phyloP scores from a whole-genome alignment of 805 yeast genomes.

The Jamesozyma rosinii region DNA sequence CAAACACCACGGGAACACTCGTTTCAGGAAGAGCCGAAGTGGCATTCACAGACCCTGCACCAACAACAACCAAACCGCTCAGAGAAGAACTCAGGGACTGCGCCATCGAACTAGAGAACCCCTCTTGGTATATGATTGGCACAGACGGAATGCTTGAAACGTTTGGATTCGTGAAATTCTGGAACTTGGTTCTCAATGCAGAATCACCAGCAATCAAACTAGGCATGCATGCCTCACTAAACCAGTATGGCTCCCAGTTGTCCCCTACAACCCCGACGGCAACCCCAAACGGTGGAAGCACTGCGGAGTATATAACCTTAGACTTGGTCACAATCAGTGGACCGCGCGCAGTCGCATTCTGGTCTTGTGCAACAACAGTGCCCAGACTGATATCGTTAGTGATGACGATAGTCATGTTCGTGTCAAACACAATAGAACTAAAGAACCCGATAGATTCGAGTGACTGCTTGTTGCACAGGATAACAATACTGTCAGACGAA shows the following conservation, averaged over 20 bases:
- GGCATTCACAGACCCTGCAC: constrained; percentile 10
- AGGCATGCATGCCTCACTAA: constrained; percentile 18
- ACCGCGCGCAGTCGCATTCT: constrained; percentile 18
- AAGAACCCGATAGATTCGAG: constrained; percentile 25
- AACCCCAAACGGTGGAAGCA: constrained; percentile 19
- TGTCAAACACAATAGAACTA: constrained; percentile 16
- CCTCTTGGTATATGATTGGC: constrained; percentile 24
- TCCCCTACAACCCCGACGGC: constrained; percentile 23
- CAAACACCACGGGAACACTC: constrained; percentile 20
- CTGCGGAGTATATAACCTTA: constrained; percentile 24
- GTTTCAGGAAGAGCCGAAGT: constrained; percentile 10
- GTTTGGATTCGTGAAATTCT: constrained; percentile 18
- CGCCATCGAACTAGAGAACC: constrained; percentile 12
- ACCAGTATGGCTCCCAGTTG: constrained; percentile 15
- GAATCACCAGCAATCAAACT: constrained; percentile 13
- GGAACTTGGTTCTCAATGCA: constrained; percentile 15
- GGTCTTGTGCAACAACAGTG: constrained; percentile 20
- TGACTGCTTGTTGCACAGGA: constrained; percentile 14
- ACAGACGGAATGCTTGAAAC: constrained; percentile 12
- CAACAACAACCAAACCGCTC: constrained; percentile 22
- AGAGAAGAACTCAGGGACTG: constrained; percentile 12
- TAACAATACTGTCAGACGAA: constrained; percentile 16
- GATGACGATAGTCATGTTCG: constrained; percentile 20
- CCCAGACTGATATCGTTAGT: constrained; percentile 16
- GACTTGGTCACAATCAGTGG: constrained; percentile 17